Percentiles rank a stretch among this genome's conserved stretches.
Conservation (phyloP, 805 yeast genomes). For the Alloascoidea africana region DNA sequence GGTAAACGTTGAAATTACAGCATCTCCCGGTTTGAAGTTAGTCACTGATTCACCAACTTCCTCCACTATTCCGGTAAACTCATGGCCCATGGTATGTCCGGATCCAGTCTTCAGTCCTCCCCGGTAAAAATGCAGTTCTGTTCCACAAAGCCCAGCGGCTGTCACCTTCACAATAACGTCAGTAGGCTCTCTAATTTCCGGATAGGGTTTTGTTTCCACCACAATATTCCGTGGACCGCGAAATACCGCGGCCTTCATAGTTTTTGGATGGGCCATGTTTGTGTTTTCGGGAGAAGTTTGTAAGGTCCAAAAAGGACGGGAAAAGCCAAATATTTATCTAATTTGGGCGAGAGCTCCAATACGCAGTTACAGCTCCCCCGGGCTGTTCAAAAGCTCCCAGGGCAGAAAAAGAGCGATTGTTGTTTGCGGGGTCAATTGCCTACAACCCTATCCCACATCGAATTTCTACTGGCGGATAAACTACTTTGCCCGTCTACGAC, state of each 20-base stretch:
- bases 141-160: constrained; percentile 38
- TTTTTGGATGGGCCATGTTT: constrained; percentile 8
- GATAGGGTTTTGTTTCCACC: constrained; percentile 24
- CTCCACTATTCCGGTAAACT: constrained; percentile 27
- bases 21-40: constrained; percentile 27
- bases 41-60: constrained; percentile 20
- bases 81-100: constrained; percentile 34
- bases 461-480: too few species aligned
- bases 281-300: too few species aligned
- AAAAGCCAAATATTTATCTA: too few species aligned
- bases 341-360: too few species aligned
- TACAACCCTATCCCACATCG: too few species aligned
- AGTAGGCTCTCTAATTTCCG: constrained; percentile 19
- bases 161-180: constrained; percentile 33
- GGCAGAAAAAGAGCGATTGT: too few species aligned
- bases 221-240: constrained; percentile 26
- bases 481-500: too few species aligned
- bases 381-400: too few species aligned
- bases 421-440: too few species aligned
- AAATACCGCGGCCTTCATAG: constrained; percentile 36
- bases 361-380: too few species aligned
- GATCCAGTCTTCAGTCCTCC: constrained; percentile 28
- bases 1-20: constrained; percentile 32
- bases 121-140: constrained; percentile 37
- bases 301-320: too few species aligned